Evolutionary conservation across 257 asterid species (phyloP).

Genomic region (Lithospermum erythrorhizon): DNA sequence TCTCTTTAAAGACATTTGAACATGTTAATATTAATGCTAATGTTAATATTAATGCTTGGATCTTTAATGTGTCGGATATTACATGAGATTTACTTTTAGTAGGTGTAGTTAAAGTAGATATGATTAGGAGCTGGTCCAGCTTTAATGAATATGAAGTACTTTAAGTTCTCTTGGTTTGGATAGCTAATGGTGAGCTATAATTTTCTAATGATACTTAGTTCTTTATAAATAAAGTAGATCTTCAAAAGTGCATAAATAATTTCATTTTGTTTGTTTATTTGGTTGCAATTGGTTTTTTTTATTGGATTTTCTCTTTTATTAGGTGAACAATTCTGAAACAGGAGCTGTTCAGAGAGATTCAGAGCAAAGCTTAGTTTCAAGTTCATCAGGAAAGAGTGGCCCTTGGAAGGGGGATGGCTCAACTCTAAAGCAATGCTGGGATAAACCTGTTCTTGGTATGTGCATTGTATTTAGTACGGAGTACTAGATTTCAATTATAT

Average conservation of each 20-base stretch:
- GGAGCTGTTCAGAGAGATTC: conserved; percentile 36
- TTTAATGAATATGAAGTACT: not conserved
- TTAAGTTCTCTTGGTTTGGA: too few relatives aligned
- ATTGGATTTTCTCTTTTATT: conserved; percentile 5
- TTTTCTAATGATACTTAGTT: not conserved
- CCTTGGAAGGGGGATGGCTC: conserved; percentile 60
- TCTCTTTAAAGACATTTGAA: too few relatives aligned
- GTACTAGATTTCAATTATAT: not conserved
- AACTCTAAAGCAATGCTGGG: conserved; percentile 76
- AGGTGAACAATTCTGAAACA: conserved; percentile 28
- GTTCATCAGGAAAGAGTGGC: conserved; percentile 41
- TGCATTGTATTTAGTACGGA: not conserved
- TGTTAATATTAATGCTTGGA: too few relatives aligned
- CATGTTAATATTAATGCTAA: too few relatives aligned
- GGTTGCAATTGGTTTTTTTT: not conserved
- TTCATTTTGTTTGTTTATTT: conserved; percentile 7
- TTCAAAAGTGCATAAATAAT: conserved; percentile 3
- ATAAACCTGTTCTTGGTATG: conserved; percentile 67
- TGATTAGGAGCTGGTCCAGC: not conserved
- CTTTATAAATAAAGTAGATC: not conserved
- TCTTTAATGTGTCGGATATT: too few relatives aligned
- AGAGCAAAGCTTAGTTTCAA: conserved; percentile 36
- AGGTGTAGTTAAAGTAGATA: too few relatives aligned
- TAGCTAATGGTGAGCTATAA: too few relatives aligned
- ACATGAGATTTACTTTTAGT: too few relatives aligned